phyloP scores from a whole-genome alignment of 2,329 filamentous ascomycete species.

The Acephala macrosclerotiorum region DNA sequence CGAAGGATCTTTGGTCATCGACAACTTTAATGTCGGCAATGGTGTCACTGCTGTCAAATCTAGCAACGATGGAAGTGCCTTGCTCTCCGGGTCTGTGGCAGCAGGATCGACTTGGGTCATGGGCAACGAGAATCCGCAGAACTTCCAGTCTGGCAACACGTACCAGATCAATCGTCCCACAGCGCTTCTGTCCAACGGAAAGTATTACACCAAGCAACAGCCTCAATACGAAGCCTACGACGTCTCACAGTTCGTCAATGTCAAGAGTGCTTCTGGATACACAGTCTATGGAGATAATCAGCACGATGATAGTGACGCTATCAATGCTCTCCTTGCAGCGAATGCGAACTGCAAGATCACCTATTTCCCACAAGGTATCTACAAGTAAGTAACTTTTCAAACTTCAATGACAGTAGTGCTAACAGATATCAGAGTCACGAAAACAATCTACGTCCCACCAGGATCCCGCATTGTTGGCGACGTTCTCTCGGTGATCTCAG shows the following conservation, averaged over 20 bases:
- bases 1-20: neutral
- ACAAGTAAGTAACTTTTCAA: conserved; percentile 40
- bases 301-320: conserved; percentile 64
- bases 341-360: conserved; percentile 54
- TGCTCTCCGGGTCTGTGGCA: conserved; percentile 55
- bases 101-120: conserved; percentile 46
- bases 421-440: conserved; percentile 45
- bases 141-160: conserved; percentile 44
- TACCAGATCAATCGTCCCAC: conserved; percentile 51
- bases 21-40: conserved; percentile 56
- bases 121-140: conserved; percentile 6
- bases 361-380: conserved; percentile 63
- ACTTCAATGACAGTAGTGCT: neutral
- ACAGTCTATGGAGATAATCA: conserved; percentile 58
- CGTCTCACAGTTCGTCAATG: conserved; percentile 50
- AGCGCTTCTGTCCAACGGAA: conserved; percentile 52
- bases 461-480: conserved; percentile 49
- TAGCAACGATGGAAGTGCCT: neutral
- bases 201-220: conserved; percentile 58
- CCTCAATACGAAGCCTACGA: conserved; percentile 56
- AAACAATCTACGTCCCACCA: conserved; percentile 53
- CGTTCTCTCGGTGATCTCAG: conserved; percentile 48
- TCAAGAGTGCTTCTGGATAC: conserved; percentile 42
- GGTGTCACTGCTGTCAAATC: conserved; percentile 44
- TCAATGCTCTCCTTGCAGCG: conserved; percentile 63